Percentiles rank a stretch among this genome's conserved stretches.
phyloP scores from a whole-genome alignment of 371 early-diverging fungal species.

The Blyttiomyces sp. region DNA sequence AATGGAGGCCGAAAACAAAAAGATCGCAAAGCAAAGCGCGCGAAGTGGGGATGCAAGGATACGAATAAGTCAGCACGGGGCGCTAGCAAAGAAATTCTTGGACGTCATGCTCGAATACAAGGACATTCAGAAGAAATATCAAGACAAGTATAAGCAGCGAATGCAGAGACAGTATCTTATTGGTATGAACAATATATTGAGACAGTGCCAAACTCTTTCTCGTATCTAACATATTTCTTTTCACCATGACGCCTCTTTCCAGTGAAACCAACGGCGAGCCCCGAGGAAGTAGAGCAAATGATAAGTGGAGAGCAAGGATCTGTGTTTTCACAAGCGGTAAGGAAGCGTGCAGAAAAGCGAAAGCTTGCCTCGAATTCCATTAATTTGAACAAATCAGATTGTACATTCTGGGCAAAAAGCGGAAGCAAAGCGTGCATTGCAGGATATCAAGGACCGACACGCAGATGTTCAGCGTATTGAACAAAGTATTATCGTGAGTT shows the following conservation, averaged over 20 bases:
- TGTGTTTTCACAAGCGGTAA: constrained; percentile 83
- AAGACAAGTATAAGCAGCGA: constrained; percentile 77
- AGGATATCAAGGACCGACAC: constrained; percentile 84
- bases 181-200: constrained; percentile 46
- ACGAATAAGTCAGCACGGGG: constrained; percentile 66
- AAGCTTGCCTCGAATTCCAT: too few species aligned
- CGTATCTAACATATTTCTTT: background rate
- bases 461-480: constrained; percentile 87
- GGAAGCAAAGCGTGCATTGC: constrained; percentile 75
- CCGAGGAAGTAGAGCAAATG: constrained; percentile 76
- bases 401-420: constrained; percentile 71
- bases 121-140: constrained; percentile 73
- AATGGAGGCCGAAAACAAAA: constrained; percentile 54
- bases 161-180: constrained; percentile 83
- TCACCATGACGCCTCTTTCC: background rate
- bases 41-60: constrained; percentile 61
- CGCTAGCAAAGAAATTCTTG: constrained; percentile 76
- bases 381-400: too few species aligned
- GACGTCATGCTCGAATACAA: constrained; percentile 80
- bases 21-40: constrained; percentile 55
- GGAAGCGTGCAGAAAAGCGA: too few species aligned
- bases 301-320: constrained; percentile 69
- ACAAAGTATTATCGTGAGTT: constrained; percentile 71
- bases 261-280: constrained; percentile 81
- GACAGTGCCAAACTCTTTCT: background rate